Conservation (phyloP, 169 alveolate genomes). For the Plasmodium billcollinsi region DNA sequence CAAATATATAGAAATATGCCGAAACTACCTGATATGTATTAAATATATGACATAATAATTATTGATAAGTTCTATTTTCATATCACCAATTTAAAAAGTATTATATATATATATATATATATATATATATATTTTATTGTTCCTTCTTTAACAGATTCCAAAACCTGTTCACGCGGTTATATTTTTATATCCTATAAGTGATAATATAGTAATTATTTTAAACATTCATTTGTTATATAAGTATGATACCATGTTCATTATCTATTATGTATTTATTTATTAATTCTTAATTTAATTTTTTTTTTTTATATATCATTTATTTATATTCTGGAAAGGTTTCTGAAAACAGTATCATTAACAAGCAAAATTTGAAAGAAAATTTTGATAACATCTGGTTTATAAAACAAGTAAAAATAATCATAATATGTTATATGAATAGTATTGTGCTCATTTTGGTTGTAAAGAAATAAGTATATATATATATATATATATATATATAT, state of each 20-base stretch:
- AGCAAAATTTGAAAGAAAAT: not conserved
- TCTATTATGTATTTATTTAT: not conserved
- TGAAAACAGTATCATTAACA: slow-evolving; percentile 1
- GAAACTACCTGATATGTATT: not conserved
- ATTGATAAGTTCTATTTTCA: too few relatives aligned
- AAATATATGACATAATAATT: too few relatives aligned
- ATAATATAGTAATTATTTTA: slow-evolving; percentile 7
- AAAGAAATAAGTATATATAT: not conserved
- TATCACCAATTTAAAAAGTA: too few relatives aligned
- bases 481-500: not conserved
- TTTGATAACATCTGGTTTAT: slow-evolving; percentile 42
- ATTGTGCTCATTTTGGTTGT: too few relatives aligned
- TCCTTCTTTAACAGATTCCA: slow-evolving; percentile 34
- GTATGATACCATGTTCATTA: not conserved
- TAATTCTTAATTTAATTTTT: slow-evolving; percentile 18
- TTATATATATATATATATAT: slow-evolving; percentile 3
- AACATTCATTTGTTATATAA: not conserved
- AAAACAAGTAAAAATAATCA: slow-evolving; percentile 39
- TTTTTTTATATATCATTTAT: not conserved
- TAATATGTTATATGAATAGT: not conserved
- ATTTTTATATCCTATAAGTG: slow-evolving; percentile 46
- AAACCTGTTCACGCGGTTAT: slow-evolving; percentile 68
- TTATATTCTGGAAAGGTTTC: not conserved
- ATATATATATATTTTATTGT: not conserved
- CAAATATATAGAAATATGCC: not conserved